A percentile compares a stretch with the other conserved stretches of the same genome.
Evolutionary conservation across 2,329 filamentous ascomycete genomes (phyloP).

Genomic region (Coniochaeta sp.): DNA sequence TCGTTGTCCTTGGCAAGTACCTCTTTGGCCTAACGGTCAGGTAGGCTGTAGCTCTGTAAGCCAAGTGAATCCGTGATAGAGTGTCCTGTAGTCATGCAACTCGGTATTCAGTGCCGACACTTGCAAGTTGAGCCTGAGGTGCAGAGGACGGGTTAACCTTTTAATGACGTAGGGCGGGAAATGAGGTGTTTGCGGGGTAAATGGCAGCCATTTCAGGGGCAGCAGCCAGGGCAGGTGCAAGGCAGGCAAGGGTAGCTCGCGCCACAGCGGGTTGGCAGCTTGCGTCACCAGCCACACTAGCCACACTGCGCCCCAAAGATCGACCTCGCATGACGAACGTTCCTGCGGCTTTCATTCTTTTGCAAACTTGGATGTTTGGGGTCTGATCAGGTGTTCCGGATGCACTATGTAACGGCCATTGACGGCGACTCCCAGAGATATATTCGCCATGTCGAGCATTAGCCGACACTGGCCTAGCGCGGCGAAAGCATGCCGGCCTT

Average conservation of each 20-base stretch:
- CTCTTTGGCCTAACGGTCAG: too few species aligned
- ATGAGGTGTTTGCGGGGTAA: conserved; percentile 2
- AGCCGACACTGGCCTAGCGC: background rate
- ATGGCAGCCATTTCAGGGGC: too few species aligned
- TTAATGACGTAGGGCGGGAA: background rate
- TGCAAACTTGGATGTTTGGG: background rate
- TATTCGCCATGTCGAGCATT: background rate
- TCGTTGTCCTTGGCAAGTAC: too few species aligned
- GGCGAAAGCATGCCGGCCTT: background rate
- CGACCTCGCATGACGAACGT: background rate
- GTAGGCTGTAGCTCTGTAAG: too few species aligned
- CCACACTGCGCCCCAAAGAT: background rate
- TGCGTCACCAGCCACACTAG: conserved; percentile 1
- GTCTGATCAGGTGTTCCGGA: too few species aligned
- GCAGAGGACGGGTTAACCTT: too few species aligned
- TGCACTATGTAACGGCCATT: background rate
- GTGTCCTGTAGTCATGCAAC: too few species aligned
- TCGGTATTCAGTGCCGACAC: too few species aligned
- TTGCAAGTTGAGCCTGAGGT: too few species aligned
- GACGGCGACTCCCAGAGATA: background rate
- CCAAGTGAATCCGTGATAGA: too few species aligned
- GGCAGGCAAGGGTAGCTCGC: conserved; percentile 4
- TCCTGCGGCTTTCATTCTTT: conserved; percentile 3
- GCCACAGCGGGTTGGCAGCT: background rate
- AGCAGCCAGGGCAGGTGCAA: too few species aligned